Percentiles rank a stretch among this genome's conserved stretches.
Evolutionary conservation across 495 filamentous ascomycete genomes (phyloP).

Genomic region (Polyplosphaeria fusca): DNA sequence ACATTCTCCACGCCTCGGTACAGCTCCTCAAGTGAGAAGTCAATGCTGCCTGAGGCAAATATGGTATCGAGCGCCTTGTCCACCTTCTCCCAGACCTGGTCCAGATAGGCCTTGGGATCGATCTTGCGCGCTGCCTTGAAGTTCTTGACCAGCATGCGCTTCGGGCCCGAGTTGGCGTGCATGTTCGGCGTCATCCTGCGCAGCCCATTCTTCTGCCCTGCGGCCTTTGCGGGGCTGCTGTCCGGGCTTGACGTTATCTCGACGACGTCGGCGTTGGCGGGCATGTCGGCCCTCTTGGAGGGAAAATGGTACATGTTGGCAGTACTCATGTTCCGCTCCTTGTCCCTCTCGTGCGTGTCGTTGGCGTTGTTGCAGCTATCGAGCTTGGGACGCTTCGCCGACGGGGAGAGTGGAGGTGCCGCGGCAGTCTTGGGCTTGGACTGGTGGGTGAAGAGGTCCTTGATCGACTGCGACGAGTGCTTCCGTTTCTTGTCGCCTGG

Average conservation of each 20-base stretch:
- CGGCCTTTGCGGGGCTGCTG: conserved; percentile 6
- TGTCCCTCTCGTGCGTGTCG: neutral
- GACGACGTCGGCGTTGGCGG: conserved; percentile 1
- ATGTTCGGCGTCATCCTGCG: conserved; percentile 38
- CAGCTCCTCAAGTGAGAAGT: conserved; percentile 74
- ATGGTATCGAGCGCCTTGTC: conserved; percentile 68
- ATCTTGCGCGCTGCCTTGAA: conserved; percentile 58
- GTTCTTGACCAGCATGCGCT: conserved; percentile 85
- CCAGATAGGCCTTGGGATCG: conserved; percentile 68
- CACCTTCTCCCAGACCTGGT: conserved; percentile 66
- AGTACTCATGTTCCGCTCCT: conserved; percentile 8
- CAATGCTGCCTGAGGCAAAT: conserved; percentile 60
- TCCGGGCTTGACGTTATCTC: conserved; percentile 22
- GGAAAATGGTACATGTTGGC: conserved; percentile 22
- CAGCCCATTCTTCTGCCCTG: conserved; percentile 13
- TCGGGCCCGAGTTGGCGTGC: conserved; percentile 58
- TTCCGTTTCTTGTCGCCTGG: conserved; percentile 29
- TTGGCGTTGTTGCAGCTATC: conserved; percentile 5
- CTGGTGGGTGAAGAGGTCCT: conserved; percentile 28
- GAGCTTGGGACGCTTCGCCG: conserved; percentile 28
- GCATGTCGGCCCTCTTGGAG: conserved; percentile 1
- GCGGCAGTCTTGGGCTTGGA: conserved; percentile 20
- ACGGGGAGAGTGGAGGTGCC: conserved; percentile 15
- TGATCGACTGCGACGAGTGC: conserved; percentile 25
- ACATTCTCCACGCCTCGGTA: conserved; percentile 89